Evolutionary conservation across 2,329 filamentous ascomycete genomes (phyloP), one percentile per base, ranked within the genome.

Genomic region (Leptodontidium sp.): DNA sequence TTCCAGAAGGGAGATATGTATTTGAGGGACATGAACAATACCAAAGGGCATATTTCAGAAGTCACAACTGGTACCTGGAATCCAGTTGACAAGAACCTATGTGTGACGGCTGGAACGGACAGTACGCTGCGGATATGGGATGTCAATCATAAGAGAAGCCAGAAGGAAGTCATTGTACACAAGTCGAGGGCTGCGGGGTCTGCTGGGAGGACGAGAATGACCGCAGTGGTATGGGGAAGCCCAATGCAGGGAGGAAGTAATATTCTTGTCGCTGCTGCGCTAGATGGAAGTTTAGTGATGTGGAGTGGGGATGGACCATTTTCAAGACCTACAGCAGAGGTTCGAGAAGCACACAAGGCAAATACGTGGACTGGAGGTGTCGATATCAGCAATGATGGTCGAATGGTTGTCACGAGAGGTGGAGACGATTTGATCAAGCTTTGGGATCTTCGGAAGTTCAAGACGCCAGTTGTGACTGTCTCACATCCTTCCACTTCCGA

Each of bases 1-100:
- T 98, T 97, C 73, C 91, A 94, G 74, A 99, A 99, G 81, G 96
- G 96, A 57, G 96, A 99, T 79, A 98, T 98, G 94, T 99, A 99
- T 77, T 82, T 99, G 73, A 88, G 95, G 65, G 96, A 99, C 79
- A 97, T 98, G 91, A 89, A 98, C 81, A 94, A 98, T 79, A 99
- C 96, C 4, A 98, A 98, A 79, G 96, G 96, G 1, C 96, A 99
- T 80, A 90, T 98, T 64, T 94, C 94, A 4, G 96, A 98, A 80
- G 88, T 98, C 50, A 94, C 93, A 3, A 92, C 91, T 26, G 95
- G 93, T 26, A 91, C 91, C 49, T 99, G 96, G 96, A 93, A 95
- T 80, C 96, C 96, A 0, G 90, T 90, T 2, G 90, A 98, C 78
- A 90, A 87, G 76, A 94, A 97, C 73, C 75, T 94, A 0, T 97